Evolutionary conservation across 2,329 filamentous ascomycete genomes (phyloP), one percentile per base, ranked within the genome.

Genomic region (Sclerotinia trifoliorum): DNA sequence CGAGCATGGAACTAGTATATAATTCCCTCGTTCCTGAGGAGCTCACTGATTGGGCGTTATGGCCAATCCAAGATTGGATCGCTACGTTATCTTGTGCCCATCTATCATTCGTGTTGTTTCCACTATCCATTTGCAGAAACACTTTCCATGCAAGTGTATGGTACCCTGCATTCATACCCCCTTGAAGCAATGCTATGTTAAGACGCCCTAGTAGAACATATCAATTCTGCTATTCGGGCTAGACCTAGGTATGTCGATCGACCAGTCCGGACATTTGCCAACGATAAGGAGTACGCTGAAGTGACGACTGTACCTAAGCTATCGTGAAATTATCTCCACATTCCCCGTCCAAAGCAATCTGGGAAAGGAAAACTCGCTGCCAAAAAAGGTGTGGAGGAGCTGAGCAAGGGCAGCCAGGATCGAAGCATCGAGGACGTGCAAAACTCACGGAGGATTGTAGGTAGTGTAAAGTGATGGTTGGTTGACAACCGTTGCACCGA

Each of bases 41-140:
- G 35, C 61, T 65, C 68, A 64, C 71, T 67, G 72, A 71, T 73
- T 73, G 70, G 60, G 68, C 64, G 70, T 71, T 56, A 35, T n/a
- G 44, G 70, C 52, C 65, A 68, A 55, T 63, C 69, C 69, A 71
- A 69, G 65, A 69, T 66, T 71, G 62, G 60, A 70, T 56, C 62
- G 46, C 65, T 46, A 48, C 65, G 57, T 67, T 63, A 63, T 63
- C 65, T 63, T 46, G 39, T 48, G 54, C 66, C 68, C 65, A 61
- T 67, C 69, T 70, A 67, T 63, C 60, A 60, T 48, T 60, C 61
- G 35, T 55, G 65, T 70, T 65, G 68, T 67, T 67, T 57, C 65
- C 65, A 73, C 72, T 74, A 74, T 79, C 79, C 79, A 74, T 80
- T 80, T 77, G 72, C 61, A 81, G 80, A 73, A 80, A 80, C 76